Percentiles rank a stretch among this genome's conserved stretches.
Evolutionary conservation across 495 filamentous ascomycete genomes (phyloP).

Genomic region (Wilcoxina mikolae): DNA sequence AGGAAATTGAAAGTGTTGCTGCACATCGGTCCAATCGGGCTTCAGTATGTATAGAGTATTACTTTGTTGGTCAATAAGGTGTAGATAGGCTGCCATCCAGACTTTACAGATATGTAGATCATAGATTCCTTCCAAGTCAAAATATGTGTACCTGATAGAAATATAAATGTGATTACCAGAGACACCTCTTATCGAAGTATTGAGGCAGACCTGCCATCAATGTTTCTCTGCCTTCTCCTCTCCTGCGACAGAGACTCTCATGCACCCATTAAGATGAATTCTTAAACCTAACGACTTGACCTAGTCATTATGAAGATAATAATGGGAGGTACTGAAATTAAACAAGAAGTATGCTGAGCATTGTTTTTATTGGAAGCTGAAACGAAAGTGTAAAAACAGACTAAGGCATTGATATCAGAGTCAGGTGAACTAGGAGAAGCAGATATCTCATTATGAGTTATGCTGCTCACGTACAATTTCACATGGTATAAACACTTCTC

Average conservation of each 20-base stretch:
- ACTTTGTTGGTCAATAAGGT: too few species aligned
- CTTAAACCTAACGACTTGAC: not conserved
- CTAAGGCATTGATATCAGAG: not conserved
- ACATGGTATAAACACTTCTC: not conserved
- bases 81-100: not conserved
- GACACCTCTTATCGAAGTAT: not conserved
- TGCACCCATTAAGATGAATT: not conserved
- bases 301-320: not conserved
- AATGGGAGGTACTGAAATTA: too few species aligned
- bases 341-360: not conserved
- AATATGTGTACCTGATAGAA: not conserved
- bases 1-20: not conserved
- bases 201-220: not conserved
- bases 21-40: not conserved
- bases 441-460: not conserved
- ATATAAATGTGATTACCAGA: not conserved
- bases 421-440: not conserved
- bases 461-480: not conserved
- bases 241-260: not conserved
- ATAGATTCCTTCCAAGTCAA: not conserved
- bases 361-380: not conserved
- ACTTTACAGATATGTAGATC: not conserved
- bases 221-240: not conserved
- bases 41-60: not conserved
- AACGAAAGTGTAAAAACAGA: not conserved